These are phyloP conservation scores for Klebsormidium nitens DNA, from an alignment of 139 green algal species.

Conservation along the genomic window DNA sequence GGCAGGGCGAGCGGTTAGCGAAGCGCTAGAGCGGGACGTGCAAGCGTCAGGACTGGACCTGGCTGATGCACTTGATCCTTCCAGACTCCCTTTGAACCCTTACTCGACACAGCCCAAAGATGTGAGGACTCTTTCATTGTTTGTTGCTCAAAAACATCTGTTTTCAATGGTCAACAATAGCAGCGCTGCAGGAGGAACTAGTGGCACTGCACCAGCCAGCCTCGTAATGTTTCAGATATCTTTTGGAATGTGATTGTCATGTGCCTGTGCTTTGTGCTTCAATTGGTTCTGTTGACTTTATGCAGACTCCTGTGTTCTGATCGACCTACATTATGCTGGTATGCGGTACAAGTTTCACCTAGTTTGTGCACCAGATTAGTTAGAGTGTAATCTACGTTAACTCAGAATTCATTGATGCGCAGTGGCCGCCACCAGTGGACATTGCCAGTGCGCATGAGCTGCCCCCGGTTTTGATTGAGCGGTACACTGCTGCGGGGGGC, in stretches of 20 bases:
- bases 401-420: slow-evolving; percentile 2
- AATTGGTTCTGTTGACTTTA: neutral
- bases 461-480: slow-evolving; percentile 21
- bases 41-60: neutral
- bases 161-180: neutral
- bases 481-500: slow-evolving; percentile 15
- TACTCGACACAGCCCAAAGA: neutral
- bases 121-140: neutral
- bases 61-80: neutral
- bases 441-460: slow-evolving; percentile 6
- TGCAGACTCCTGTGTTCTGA: neutral
- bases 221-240: too few species aligned
- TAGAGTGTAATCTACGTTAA: too few species aligned
- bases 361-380: too few species aligned
- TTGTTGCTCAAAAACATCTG: neutral
- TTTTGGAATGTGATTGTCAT: neutral
- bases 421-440: slow-evolving; percentile 33
- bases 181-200: slow-evolving; percentile 3
- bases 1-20: slow-evolving; percentile 5
- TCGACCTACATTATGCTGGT: neutral
- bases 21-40: neutral
- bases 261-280: neutral
- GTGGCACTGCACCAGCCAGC: too few species aligned
- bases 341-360: neutral
- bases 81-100: neutral